Percentiles rank a stretch among this genome's conserved stretches.
These are phyloP conservation scores for Davidsoniella eucalypti DNA, from an alignment of 2,329 filamentous ascomycete species.

Conservation along the genomic window DNA sequence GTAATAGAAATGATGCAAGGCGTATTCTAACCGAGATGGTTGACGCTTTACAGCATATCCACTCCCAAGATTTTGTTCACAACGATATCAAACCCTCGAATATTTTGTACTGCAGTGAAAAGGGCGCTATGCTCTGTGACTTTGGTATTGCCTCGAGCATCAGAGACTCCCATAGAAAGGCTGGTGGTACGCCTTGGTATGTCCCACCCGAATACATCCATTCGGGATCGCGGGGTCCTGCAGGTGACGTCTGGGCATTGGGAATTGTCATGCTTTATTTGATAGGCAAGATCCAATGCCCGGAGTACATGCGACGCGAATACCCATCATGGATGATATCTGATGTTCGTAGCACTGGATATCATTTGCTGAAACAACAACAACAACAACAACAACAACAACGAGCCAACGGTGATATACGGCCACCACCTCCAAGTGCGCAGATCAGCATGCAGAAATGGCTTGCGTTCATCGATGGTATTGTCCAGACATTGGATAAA, in stretches of 20 bases:
- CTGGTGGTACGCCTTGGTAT: conserved; percentile 44
- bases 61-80: conserved; percentile 36
- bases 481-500: not conserved
- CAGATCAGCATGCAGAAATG: conserved; percentile 3
- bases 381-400: not conserved
- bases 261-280: conserved; percentile 46
- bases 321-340: conserved; percentile 13
- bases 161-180: conserved; percentile 26
- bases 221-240: conserved; percentile 33
- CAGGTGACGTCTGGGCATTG: conserved; percentile 43
- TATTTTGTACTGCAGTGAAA: conserved; percentile 41
- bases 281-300: conserved; percentile 36
- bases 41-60: conserved; percentile 38
- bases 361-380: not conserved
- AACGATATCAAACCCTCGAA: conserved; percentile 49
- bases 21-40: conserved; percentile 38
- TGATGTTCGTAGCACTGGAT: not conserved
- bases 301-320: conserved; percentile 22
- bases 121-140: conserved; percentile 43
- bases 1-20: conserved; percentile 30
- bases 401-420: not conserved
- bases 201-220: conserved; percentile 45
- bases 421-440: not conserved
- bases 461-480: not conserved
- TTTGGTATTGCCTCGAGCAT: conserved; percentile 38